Base-by-base conservation (phyloP, 2,329 filamentous ascomycete species). In the Pseudocercospora pini-densiflorae region DNA sequence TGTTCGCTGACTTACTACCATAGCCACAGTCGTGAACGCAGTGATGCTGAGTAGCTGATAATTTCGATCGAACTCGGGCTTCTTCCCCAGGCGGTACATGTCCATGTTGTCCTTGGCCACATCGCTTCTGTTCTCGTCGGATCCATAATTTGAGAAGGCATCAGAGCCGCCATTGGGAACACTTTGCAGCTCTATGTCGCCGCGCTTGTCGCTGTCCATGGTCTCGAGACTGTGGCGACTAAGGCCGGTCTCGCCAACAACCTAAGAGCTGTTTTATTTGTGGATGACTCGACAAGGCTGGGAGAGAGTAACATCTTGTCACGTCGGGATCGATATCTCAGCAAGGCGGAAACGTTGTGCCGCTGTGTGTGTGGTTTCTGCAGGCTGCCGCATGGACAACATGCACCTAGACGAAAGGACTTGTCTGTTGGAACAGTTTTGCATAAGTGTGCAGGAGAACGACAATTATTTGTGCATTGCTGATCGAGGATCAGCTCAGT, bases 11-110 rank as follows among this genome's bases (percentile, higher is more conserved):
- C 40, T 43, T 19, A 43, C 40, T 8, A 55, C 51, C 51, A 55
- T 55, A 27, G 51, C 51, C 23, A 55, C 51, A 12, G 27, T n/a
- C 16, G 51, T 55, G 51, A 55, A 55, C n/a, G 51, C 23, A 19
- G 51, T 55, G 10, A 55, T 55, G 51, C 51, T 55, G 16, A 55
- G 51, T 16, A 55, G 51, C 24, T 55, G 51, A 31, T 55, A 55
- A 31, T 55, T 19, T 8, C 51, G 51, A 55, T 55, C 51, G 27
- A 55, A 55, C 27, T 55, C 51, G 8, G 51, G 23, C 24, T 55
- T 55, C 51, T 55, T 55, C 2, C 51, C 51, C 27, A 55, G 51
- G 23, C 51, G 51, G 27, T 55, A 55, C 51, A 55, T 55, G 27
- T 55, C 51, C 51, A 55, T 55, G 27, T 55, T 21, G 9, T 55